These are phyloP conservation scores for Deinandra increscens DNA, from an alignment of 129 eudicot species.

Conservation along the genomic window DNA sequence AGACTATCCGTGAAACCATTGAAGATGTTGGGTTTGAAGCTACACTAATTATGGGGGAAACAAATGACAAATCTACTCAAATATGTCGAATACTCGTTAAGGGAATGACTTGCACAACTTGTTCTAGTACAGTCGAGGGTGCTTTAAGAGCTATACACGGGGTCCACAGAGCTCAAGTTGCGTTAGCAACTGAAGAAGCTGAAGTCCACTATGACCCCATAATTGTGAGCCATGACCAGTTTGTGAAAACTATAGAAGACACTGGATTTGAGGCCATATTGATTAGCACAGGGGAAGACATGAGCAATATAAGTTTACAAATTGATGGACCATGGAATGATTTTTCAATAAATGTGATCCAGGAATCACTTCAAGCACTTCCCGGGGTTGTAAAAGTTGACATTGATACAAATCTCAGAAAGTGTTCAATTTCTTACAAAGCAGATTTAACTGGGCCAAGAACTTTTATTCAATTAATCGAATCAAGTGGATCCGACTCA, in stretches of 20 bases:
- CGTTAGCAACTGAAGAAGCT: conserved; percentile 76
- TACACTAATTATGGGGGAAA: conserved; percentile 42
- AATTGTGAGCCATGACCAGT: conserved; percentile 34
- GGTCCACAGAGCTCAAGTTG: conserved; percentile 69
- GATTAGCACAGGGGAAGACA: conserved; percentile 69
- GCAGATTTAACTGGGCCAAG: conserved; percentile 76
- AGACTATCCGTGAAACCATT: conserved; percentile 69
- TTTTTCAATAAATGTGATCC: conserved; percentile 40
- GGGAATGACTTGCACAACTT: conserved; percentile 80
- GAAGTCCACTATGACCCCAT: conserved; percentile 71
- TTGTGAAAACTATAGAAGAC: conserved; percentile 49
- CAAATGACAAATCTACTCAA: conserved; percentile 48
- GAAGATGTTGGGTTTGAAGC: conserved; percentile 84
- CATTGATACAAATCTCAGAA: conserved; percentile 43
- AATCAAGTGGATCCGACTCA: conserved; percentile 51
- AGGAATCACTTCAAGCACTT: conserved; percentile 58
- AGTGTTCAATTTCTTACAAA: conserved; percentile 56
- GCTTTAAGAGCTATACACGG: conserved; percentile 48
- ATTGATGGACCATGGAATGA: conserved; percentile 54
- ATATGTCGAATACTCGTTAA: conserved; percentile 62
- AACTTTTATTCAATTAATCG: conserved; percentile 56
- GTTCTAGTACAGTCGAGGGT: conserved; percentile 67
- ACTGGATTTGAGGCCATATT: conserved; percentile 66
- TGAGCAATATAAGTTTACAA: conserved; percentile 50
- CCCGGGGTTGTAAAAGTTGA: conserved; percentile 63